Evolutionary conservation across 805 yeast genomes (phyloP).

Genomic region (Zygotorulaspora sp.): DNA sequence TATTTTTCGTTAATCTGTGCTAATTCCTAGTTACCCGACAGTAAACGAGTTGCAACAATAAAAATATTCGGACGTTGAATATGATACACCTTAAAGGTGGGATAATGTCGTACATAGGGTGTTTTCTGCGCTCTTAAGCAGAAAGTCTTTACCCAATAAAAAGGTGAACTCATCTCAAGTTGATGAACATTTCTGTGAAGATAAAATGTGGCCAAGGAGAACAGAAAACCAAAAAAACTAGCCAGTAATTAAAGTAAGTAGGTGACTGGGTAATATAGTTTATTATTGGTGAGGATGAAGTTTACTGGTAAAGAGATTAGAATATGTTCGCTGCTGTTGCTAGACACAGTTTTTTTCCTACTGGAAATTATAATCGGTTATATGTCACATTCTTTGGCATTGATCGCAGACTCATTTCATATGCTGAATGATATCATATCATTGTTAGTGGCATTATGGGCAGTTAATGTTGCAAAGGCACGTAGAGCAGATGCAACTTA

Average conservation of each 20-base stretch:
- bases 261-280: neutral
- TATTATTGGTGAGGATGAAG: constrained; percentile 6
- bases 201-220: too few relatives aligned
- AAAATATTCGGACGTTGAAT: too few relatives aligned
- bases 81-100: too few relatives aligned
- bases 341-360: constrained; percentile 81
- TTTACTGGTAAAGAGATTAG: constrained; percentile 57
- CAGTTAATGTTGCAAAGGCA: constrained; percentile 82
- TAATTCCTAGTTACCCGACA: too few relatives aligned
- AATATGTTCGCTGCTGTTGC: constrained; percentile 61
- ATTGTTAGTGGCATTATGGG: constrained; percentile 89
- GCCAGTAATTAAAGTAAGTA: neutral
- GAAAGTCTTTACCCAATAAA: too few relatives aligned
- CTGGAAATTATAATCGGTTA: constrained; percentile 83
- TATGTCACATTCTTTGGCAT: constrained; percentile 88
- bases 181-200: too few relatives aligned
- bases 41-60: too few relatives aligned
- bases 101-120: too few relatives aligned
- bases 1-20: too few relatives aligned
- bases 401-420: constrained; percentile 95
- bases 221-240: neutral
- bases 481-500: constrained; percentile 80
- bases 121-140: too few relatives aligned
- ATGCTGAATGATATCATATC: constrained; percentile 95
- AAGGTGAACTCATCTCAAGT: neutral